Evolutionary conservation across 169 alveolate species (phyloP).

Genomic region (Cryptosporidium bovis): DNA sequence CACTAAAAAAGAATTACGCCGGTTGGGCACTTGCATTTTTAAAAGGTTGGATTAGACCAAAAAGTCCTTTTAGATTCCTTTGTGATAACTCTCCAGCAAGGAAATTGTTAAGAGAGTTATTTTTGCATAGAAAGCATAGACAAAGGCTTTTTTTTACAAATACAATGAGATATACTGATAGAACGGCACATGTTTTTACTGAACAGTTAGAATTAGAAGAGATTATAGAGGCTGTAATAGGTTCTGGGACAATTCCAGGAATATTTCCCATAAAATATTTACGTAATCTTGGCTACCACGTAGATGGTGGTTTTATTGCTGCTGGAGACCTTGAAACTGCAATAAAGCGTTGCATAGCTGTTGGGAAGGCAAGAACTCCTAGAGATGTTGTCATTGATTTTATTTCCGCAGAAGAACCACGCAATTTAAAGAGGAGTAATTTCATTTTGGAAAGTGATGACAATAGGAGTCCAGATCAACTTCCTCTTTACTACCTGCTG

Average conservation of each 20-base stretch:
- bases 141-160: constrained; percentile 70
- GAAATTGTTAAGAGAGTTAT: constrained; percentile 52
- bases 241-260: constrained; percentile 74
- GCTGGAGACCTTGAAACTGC: constrained; percentile 74
- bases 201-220: constrained; percentile 72
- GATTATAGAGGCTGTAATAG: constrained; percentile 70
- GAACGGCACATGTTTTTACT: constrained; percentile 71
- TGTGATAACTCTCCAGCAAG: constrained; percentile 73
- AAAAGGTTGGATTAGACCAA: constrained; percentile 52
- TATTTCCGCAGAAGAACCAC: constrained; percentile 69
- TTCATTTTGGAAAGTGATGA: constrained; percentile 57
- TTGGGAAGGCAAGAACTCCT: constrained; percentile 66
- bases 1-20: constrained; percentile 63
- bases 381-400: constrained; percentile 71
- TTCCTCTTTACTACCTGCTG: constrained; percentile 44
- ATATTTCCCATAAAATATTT: constrained; percentile 66
- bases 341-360: constrained; percentile 72
- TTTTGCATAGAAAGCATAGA: constrained; percentile 58
- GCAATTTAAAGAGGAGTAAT: constrained; percentile 24
- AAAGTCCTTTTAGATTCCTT: constrained; percentile 59
- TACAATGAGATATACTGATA: constrained; percentile 67
- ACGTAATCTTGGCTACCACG: constrained; percentile 69
- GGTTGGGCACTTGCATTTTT: constrained; percentile 53
- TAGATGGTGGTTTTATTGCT: constrained; percentile 72
- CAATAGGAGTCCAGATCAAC: constrained; percentile 53